phyloP scores from a whole-genome alignment of 768 basidiomycete species.

The Suillus subalutaceus region DNA sequence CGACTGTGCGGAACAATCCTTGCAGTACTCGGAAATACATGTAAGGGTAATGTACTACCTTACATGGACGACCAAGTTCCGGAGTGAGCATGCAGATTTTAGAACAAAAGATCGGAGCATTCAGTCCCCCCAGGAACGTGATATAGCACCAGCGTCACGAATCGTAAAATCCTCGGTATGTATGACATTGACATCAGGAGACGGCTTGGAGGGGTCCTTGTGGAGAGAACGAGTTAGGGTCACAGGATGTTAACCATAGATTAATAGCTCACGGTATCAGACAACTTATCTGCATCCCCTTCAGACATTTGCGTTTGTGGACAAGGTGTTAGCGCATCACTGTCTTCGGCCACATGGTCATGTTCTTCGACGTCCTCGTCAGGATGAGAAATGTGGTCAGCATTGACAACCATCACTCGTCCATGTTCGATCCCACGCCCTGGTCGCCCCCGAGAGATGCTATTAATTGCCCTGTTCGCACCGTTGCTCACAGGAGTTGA shows the following conservation, averaged over 20 bases:
- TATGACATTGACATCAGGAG: constrained; percentile 16
- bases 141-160: constrained; percentile 35
- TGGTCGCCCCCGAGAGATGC: constrained; percentile 26
- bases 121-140: constrained; percentile 39
- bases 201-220: constrained; percentile 18
- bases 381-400: not conserved
- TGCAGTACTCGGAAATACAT: constrained; percentile 34
- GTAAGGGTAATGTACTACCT: constrained; percentile 24
- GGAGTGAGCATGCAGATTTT: constrained; percentile 33
- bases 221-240: constrained; percentile 8
- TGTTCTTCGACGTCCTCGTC: constrained; percentile 8
- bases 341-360: constrained; percentile 4
- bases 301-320: constrained; percentile 3
- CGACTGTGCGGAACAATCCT: constrained; percentile 27
- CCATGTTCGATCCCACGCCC: constrained; percentile 19
- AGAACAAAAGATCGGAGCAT: constrained; percentile 13
- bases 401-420: constrained; percentile 8
- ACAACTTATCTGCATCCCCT: constrained; percentile 4
- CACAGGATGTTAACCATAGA: constrained; percentile 11
- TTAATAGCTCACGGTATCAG: constrained; percentile 4
- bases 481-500: constrained; percentile 5
- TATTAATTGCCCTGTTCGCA: constrained; percentile 9
- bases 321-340: constrained; percentile 12
- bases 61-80: constrained; percentile 25
- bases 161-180: constrained; percentile 31